phyloP scores from a whole-genome alignment of 2,329 filamentous ascomycete species.

The Ilyonectria sp. region DNA sequence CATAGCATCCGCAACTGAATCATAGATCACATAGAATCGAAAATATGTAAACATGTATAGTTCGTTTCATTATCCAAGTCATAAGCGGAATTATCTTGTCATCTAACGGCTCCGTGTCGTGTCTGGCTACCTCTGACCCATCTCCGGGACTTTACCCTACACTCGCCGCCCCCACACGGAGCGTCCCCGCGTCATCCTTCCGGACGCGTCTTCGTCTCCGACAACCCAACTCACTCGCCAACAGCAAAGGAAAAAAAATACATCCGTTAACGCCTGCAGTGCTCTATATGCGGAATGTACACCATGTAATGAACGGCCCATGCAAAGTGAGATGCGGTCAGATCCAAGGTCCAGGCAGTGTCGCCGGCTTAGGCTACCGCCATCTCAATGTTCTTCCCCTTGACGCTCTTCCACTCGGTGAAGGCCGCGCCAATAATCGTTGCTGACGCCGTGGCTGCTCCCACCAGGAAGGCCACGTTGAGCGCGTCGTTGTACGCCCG shows the following conservation, averaged over 20 bases:
- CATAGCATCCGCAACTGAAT: no score
- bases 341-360: neutral
- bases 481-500: constrained; percentile 62
- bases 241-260: constrained; percentile 10
- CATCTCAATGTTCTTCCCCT: constrained; percentile 64
- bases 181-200: neutral
- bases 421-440: constrained; percentile 59
- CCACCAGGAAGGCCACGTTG: constrained; percentile 59
- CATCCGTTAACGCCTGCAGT: constrained; percentile 14
- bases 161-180: constrained; percentile 11
- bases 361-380: constrained; percentile 39
- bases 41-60: neutral
- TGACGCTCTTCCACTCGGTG: constrained; percentile 71
- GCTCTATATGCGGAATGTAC: constrained; percentile 21
- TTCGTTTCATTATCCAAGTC: constrained; percentile 3
- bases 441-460: constrained; percentile 60
- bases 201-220: neutral
- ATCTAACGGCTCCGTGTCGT: neutral
- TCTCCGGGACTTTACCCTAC: constrained; percentile 19
- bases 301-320: constrained; percentile 8
- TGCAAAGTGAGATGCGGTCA: neutral
- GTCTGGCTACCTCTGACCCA: neutral
- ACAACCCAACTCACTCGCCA: neutral
- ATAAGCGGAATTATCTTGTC: constrained; percentile 1
- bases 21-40: neutral